Conservation (phyloP, 2,329 filamentous ascomycete genomes). For the Cordyceps farinosa region DNA sequence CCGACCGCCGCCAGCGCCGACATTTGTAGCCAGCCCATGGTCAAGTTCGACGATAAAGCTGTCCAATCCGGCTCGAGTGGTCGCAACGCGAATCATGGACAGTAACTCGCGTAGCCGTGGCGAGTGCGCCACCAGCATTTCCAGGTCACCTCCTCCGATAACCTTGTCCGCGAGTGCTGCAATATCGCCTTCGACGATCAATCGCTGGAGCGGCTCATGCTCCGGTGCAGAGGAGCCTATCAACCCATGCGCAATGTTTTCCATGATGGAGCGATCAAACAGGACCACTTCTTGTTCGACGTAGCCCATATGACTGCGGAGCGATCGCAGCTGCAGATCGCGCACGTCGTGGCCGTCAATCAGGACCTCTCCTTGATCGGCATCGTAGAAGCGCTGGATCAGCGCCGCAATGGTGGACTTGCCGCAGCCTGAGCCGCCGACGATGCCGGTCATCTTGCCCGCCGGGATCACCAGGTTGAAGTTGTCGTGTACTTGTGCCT, state of each 20-base stretch:
- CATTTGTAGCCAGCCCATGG: constrained; percentile 25
- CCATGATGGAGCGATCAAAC: constrained; percentile 55
- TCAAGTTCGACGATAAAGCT: constrained; percentile 11
- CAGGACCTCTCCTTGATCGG: constrained; percentile 36
- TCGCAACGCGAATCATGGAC: constrained; percentile 12
- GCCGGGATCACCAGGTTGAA: constrained; percentile 51
- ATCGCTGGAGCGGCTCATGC: constrained; percentile 40
- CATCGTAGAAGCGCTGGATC: constrained; percentile 63
- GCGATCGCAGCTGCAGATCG: constrained; percentile 55
- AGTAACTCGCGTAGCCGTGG: constrained; percentile 10
- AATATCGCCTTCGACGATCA: constrained; percentile 42
- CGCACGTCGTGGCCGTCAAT: constrained; percentile 43
- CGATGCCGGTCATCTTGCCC: constrained; percentile 64
- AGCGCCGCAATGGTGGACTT: constrained; percentile 67
- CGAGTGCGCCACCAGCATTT: background rate
- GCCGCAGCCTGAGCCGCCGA: constrained; percentile 64
- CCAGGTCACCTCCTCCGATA: constrained; percentile 13
- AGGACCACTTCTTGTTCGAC: constrained; percentile 61
- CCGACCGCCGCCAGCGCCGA: constrained; percentile 52
- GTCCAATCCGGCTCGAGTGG: constrained; percentile 14
- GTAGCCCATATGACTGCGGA: constrained; percentile 51
- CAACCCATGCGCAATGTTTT: constrained; percentile 47
- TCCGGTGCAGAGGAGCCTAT: constrained; percentile 38
- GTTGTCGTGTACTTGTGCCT: constrained; percentile 54
- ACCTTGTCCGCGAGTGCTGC: constrained; percentile 40